Base-by-base conservation (phyloP, 169 alveolate genomes). In the Eimeria necatrix region DNA sequence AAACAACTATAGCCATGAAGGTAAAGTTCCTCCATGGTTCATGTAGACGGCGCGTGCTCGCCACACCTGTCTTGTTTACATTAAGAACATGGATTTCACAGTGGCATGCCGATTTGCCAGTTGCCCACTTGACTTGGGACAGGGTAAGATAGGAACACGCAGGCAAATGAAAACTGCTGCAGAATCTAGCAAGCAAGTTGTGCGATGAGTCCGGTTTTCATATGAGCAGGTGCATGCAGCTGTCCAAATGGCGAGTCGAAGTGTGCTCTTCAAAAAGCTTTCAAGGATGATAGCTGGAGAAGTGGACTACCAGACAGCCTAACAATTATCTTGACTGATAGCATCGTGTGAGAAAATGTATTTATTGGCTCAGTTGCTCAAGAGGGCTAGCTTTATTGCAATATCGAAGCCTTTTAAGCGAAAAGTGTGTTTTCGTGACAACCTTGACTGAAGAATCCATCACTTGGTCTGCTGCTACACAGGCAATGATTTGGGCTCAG, bases 401-500 rank as follows among this genome's bases (percentile, higher is more conserved):
- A 32, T 32, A 32, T 32, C 41, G 2, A 32, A 32, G 41, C 41
- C 41, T 32, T 32, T 32, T 32, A 32, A 32, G 41, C 41, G 41
- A 2, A 32, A 32, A 32, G 2, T 32, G 41, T 2, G 2, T 32
- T 32, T 32, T 32, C 2, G 41, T 32, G 41, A 2, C 41, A 32
- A 32, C 3, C 41, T 0, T 32, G 41, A 0, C 41, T 32, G 41
- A 32, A 32, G 41, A 32, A 32, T 32, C 41, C 41, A 0, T 32
- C 41, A 9, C 6, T n/a, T 76, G 46, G 9, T 8, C 41, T 49
- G n/a, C 5, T 6, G 5, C n/a, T 18, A 10, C 24, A 4, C 16
- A 5, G 32, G 78, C 70, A 46, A 53, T 85, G 93, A 22, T 85
- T n/a, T 85, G 81, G 59, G 83, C 4, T 60, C 76, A 85, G 93